Evolutionary conservation across 257 asterid species (phyloP), one percentile per base, ranked within the genome.

Genomic region (Gentiana macrophylla): DNA sequence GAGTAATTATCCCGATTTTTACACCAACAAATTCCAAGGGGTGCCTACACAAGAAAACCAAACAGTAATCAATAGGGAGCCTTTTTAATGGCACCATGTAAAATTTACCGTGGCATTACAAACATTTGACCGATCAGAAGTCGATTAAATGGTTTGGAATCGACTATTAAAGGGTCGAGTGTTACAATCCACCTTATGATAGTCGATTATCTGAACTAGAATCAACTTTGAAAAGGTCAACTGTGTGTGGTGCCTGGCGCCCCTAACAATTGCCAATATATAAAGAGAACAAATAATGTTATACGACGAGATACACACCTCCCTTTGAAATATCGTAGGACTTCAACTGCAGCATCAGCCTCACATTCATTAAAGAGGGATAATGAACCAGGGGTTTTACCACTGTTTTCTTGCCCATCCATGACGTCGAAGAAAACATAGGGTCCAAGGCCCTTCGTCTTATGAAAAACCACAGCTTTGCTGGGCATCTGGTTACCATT

Each of bases 301-400:
- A 60, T 12, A 56, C 32, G 33, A 52, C 53, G 69, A 65, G 62
- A 65, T n/a, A 49, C 10, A 62, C 78, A 92, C 98, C 89, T 87
- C 68, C 68, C 78, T 79, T 66, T 84, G 69, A 84, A 84, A 69
- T 64, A 71, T 57, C 65, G 71, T 34, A 92, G 69, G 58, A 92
- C 75, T 77, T 87, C 95, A 77, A 87, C 90, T 13, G 97, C 97
- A 64, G 93, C 95, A 73, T 85, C 95, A 66, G 89, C 94, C 80
- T 92, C 98, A 57, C 82, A 69, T 60, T 87, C 94, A 58, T 92
- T 92, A 74, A 69, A 78, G 68, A 85, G 74, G 66, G 98, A 91
- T 59, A 74, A 67, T 24, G 93, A 75, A 32, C 88, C 84, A 60
- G 85, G 62, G 67, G 68, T 83, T 77, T 83, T 87, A 49, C 87